A percentile compares a stretch with the other conserved stretches of the same genome.
These are phyloP conservation scores for Arthrinium puccinioides DNA, from an alignment of 2,329 filamentous ascomycete species.

Conservation along the genomic window DNA sequence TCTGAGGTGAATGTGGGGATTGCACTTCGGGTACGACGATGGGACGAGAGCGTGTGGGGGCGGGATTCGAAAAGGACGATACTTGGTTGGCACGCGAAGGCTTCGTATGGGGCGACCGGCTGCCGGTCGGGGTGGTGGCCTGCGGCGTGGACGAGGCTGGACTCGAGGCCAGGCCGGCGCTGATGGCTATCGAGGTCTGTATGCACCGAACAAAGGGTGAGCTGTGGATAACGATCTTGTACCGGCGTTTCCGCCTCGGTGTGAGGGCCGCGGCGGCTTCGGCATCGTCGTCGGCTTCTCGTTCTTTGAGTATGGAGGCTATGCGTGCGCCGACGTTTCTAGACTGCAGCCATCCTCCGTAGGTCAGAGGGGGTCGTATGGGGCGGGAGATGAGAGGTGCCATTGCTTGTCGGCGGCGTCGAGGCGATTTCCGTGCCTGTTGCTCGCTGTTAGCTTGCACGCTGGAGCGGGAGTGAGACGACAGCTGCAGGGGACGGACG, in stretches of 20 bases:
- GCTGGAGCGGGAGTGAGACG: too few relatives aligned
- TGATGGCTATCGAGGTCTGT: slow-evolving; percentile 84
- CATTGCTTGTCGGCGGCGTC: slow-evolving; percentile 93
- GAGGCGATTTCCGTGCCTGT: slow-evolving; percentile 82
- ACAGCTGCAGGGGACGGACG: not conserved
- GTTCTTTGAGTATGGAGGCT: slow-evolving; percentile 57
- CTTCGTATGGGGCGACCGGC: slow-evolving; percentile 16
- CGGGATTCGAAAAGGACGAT: slow-evolving; percentile 11
- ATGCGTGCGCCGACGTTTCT: slow-evolving; percentile 78
- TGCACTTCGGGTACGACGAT: slow-evolving; percentile 10
- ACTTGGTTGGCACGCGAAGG: slow-evolving; percentile 12
- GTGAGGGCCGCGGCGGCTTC: slow-evolving; percentile 11
- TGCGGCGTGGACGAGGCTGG: slow-evolving; percentile 22
- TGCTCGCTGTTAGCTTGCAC: not conserved
- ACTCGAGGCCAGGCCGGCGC: slow-evolving; percentile 71
- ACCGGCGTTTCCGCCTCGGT: slow-evolving; percentile 50
- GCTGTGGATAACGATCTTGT: slow-evolving; percentile 79
- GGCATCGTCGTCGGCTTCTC: slow-evolving; percentile 32
- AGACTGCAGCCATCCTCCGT: slow-evolving; percentile 87
- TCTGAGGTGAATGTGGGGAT: slow-evolving; percentile 14
- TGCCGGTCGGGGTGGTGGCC: slow-evolving; percentile 14
- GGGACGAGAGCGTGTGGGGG: slow-evolving; percentile 11
- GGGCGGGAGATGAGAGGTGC: slow-evolving; percentile 87
- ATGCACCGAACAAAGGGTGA: slow-evolving; percentile 93
- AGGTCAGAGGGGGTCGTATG: slow-evolving; percentile 95